phyloP scores from a whole-genome alignment of 2,329 filamentous ascomycete genomes.

The Fusarium metavorans region DNA sequence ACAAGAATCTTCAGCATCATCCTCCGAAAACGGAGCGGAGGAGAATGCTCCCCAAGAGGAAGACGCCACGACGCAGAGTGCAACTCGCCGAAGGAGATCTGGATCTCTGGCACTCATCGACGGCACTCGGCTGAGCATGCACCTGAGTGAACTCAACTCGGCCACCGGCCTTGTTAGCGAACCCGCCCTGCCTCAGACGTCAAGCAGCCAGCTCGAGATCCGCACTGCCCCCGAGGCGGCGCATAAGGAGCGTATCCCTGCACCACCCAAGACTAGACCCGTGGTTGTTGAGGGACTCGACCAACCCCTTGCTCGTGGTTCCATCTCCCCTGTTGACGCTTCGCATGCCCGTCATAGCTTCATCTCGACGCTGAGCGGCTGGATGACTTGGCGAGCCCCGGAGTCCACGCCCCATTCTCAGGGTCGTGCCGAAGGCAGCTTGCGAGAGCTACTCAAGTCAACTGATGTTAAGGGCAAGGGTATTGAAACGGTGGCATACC shows the following conservation, averaged over 20 bases:
- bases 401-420: constrained; percentile 41
- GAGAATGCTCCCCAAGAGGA: constrained; percentile 39
- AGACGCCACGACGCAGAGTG: constrained; percentile 26
- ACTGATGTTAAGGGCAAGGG: constrained; percentile 52
- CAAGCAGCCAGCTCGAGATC: constrained; percentile 63
- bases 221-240: constrained; percentile 50
- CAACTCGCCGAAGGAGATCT: constrained; percentile 44
- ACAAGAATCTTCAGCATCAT: constrained; percentile 47
- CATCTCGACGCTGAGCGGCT: constrained; percentile 57
- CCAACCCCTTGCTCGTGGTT: constrained; percentile 44
- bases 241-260: constrained; percentile 35
- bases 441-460: constrained; percentile 63
- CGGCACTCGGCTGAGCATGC: constrained; percentile 49
- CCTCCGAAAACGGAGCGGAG: constrained; percentile 47
- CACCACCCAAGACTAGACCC: constrained; percentile 27
- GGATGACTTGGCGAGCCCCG: constrained; percentile 59
- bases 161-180: constrained; percentile 63
- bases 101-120: constrained; percentile 54
- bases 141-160: constrained; percentile 43
- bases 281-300: constrained; percentile 39
- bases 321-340: constrained; percentile 41
- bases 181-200: constrained; percentile 69
- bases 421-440: constrained; percentile 67
- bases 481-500: constrained; percentile 36
- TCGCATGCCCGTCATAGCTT: constrained; percentile 46